These are phyloP conservation scores for Pseudogymnoascus sp. DNA, from an alignment of 2,329 filamentous ascomycete genomes.

Conservation along the genomic window DNA sequence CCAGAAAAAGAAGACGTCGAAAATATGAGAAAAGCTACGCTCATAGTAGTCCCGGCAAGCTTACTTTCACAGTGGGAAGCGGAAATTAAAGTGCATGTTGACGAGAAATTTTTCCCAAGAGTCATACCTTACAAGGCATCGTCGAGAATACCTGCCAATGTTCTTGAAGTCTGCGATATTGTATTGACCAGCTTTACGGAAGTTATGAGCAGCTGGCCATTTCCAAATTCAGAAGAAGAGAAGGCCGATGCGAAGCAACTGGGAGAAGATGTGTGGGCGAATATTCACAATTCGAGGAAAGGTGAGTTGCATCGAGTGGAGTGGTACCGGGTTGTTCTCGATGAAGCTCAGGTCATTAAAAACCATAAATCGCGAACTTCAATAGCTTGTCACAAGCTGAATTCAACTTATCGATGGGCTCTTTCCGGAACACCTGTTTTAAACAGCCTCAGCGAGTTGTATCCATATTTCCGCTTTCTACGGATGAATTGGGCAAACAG, in stretches of 20 bases:
- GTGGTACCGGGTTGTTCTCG: constrained; percentile 46
- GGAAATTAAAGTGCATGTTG: constrained; percentile 22
- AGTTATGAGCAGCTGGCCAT: constrained; percentile 57
- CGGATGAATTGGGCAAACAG: neutral
- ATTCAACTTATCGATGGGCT: constrained; percentile 25
- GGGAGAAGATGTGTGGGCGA: constrained; percentile 96
- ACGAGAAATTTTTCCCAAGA: constrained; percentile 16
- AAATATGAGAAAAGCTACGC: constrained; percentile 19
- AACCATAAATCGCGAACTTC: constrained; percentile 35
- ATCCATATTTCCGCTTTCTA: constrained; percentile 27
- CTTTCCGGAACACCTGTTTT: constrained; percentile 26
- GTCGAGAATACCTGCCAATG: neutral
- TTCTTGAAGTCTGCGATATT: constrained; percentile 20
- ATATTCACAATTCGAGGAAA: constrained; percentile 59
- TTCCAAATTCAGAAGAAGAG: constrained; percentile 81
- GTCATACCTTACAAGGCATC: constrained; percentile 20
- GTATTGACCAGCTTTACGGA: constrained; percentile 24
- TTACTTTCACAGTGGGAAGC: constrained; percentile 25
- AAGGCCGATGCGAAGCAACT: constrained; percentile 93
- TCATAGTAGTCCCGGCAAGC: constrained; percentile 24
- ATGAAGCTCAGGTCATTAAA: constrained; percentile 50
- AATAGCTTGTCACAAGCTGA: constrained; percentile 34
- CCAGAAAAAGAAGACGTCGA: constrained; percentile 31
- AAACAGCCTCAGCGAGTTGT: constrained; percentile 20
- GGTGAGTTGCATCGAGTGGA: constrained; percentile 32